These are phyloP conservation scores for Megacollybia marginata DNA, from an alignment of 768 basidiomycete genomes.

Conservation along the genomic window DNA sequence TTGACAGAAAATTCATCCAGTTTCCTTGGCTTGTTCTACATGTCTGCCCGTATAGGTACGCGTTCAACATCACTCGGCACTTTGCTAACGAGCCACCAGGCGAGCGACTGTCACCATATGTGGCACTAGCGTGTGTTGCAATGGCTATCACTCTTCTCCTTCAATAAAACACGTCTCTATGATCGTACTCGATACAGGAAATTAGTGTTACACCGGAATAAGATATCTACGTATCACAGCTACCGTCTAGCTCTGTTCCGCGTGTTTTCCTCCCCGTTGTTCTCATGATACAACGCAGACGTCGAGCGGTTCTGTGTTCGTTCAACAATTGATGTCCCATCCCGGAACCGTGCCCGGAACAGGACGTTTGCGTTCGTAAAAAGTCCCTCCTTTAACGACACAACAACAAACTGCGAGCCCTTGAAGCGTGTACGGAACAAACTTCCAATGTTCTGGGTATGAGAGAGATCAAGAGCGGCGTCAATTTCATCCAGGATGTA, in stretches of 20 bases:
- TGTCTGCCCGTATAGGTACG: slow-evolving; percentile 90
- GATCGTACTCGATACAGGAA: too few relatives aligned
- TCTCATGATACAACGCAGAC: slow-evolving; percentile 37
- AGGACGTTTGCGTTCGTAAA: slow-evolving; percentile 97
- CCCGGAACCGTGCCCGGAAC: slow-evolving; percentile 87
- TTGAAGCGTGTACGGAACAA: slow-evolving; percentile 97
- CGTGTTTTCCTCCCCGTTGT: not conserved
- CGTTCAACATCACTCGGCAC: too few relatives aligned
- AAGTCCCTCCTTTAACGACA: slow-evolving; percentile 91
- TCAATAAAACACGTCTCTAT: not conserved
- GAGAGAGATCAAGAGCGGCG: slow-evolving; percentile 91
- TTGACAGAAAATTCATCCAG: slow-evolving; percentile 28
- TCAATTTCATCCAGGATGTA: slow-evolving; percentile 99
- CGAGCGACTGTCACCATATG: slow-evolving; percentile 93
- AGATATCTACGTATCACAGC: too few relatives aligned
- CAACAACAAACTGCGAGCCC: slow-evolving; percentile 97
- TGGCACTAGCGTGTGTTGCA: slow-evolving; percentile 82
- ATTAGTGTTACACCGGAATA: too few relatives aligned
- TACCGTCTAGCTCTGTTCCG: too few relatives aligned
- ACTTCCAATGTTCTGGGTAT: slow-evolving; percentile 96
- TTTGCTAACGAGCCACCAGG: slow-evolving; percentile 38
- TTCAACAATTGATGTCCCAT: slow-evolving; percentile 90
- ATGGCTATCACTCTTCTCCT: slow-evolving; percentile 73
- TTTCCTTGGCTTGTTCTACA: slow-evolving; percentile 89
- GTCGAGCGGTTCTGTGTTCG: slow-evolving; percentile 62